These are phyloP conservation scores for Neospora caninum DNA, from an alignment of 169 alveolate genomes.

Conservation along the genomic window DNA sequence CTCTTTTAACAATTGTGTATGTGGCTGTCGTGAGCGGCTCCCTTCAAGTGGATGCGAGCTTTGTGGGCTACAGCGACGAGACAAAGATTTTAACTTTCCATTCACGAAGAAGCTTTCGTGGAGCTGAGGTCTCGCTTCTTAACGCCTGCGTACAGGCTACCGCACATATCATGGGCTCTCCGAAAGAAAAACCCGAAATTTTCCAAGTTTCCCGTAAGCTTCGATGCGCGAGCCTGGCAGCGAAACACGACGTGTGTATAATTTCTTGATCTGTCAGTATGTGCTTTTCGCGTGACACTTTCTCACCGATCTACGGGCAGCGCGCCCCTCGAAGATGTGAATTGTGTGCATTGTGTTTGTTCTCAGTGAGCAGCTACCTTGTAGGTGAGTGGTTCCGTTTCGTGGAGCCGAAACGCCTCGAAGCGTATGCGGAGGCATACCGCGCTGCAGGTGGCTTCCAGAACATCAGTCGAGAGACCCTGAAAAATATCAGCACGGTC, in stretches of 20 bases:
- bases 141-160: background rate
- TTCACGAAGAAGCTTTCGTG: background rate
- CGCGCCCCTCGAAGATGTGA: background rate
- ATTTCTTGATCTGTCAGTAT: no score
- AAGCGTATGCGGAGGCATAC: background rate
- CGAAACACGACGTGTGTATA: background rate
- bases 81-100: background rate
- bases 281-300: no score
- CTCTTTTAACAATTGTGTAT: background rate
- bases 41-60: background rate
- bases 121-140: background rate
- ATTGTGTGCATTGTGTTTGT: background rate
- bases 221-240: background rate
- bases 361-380: background rate
- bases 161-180: background rate
- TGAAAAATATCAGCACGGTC: background rate
- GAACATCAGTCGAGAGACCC: background rate
- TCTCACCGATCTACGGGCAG: no score
- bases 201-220: background rate
- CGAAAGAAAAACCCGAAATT: background rate
- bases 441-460: background rate
- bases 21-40: constrained; percentile 15
- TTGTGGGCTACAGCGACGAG: background rate
- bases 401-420: background rate
- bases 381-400: constrained; percentile 4